These are phyloP conservation scores for Geopyxis carbonaria DNA, from an alignment of 495 filamentous ascomycete species.

Conservation along the genomic window DNA sequence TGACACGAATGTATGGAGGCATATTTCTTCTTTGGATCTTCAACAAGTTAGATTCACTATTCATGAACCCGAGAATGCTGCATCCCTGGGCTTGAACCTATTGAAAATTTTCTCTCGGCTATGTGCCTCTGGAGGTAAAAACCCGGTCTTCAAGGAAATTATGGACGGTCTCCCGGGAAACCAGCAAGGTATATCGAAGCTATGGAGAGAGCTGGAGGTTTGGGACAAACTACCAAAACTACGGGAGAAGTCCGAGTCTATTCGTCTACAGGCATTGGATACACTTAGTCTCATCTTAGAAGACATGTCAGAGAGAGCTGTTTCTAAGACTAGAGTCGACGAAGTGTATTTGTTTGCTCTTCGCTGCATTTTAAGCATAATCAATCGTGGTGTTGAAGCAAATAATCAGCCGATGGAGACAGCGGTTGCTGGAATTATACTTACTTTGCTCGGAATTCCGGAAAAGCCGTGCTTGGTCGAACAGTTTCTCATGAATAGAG, in stretches of 20 bases:
- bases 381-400: slow-evolving; percentile 7
- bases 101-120: slow-evolving; percentile 17
- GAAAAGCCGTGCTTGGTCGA: slow-evolving; percentile 6
- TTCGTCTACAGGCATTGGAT: slow-evolving; percentile 15
- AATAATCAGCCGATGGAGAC: slow-evolving; percentile 8
- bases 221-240: slow-evolving; percentile 21
- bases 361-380: slow-evolving; percentile 12
- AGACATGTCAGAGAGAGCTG: neutral
- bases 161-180: slow-evolving; percentile 14
- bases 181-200: slow-evolving; percentile 15
- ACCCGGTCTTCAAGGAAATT: slow-evolving; percentile 11
- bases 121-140: slow-evolving; percentile 1
- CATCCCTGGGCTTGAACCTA: slow-evolving; percentile 16
- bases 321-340: slow-evolving; percentile 13
- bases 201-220: slow-evolving; percentile 15
- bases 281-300: neutral
- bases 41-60: slow-evolving; percentile 16
- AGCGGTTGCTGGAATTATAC: slow-evolving; percentile 14
- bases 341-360: slow-evolving; percentile 17
- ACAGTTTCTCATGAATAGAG: slow-evolving; percentile 13
- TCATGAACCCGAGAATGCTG: slow-evolving; percentile 15
- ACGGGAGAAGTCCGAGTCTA: slow-evolving; percentile 7
- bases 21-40: slow-evolving; percentile 1
- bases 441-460: slow-evolving; percentile 12
- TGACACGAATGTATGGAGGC: slow-evolving; percentile 6